These are phyloP conservation scores for Adansonia madagascariensis DNA, from an alignment of 441 rosid species.

Conservation along the genomic window DNA sequence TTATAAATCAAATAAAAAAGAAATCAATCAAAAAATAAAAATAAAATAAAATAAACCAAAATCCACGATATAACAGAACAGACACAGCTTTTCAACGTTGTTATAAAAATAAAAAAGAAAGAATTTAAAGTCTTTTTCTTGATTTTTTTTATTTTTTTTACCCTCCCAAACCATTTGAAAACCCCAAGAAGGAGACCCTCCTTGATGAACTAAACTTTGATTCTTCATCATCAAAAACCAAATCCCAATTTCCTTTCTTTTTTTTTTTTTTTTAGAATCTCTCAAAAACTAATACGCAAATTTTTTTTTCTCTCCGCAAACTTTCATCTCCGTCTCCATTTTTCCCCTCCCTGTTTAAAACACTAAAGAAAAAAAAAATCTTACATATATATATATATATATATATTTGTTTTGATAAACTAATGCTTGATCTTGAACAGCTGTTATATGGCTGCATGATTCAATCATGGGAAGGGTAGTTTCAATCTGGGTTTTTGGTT, in stretches of 20 bases:
- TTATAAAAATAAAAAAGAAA: conserved; percentile 1
- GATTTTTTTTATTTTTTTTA: conserved; percentile 31
- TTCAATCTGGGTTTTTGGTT: too few relatives aligned
- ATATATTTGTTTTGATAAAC: too few relatives aligned
- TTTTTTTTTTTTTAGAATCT: conserved; percentile 9
- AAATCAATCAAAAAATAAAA: neutral
- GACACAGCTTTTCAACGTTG: conserved; percentile 36
- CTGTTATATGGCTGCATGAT: too few relatives aligned
- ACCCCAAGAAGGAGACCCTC: conserved; percentile 68
- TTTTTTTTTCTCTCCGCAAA: conserved; percentile 31
- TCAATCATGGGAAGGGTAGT: too few relatives aligned
- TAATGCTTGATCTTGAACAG: too few relatives aligned
- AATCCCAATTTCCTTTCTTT: conserved; percentile 42
- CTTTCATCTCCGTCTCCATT: conserved; percentile 26
- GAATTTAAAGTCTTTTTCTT: neutral
- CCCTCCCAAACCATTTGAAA: conserved; percentile 89
- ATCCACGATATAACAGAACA: conserved; percentile 5
- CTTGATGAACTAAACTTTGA: conserved; percentile 73
- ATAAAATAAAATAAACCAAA: conserved; percentile 18
- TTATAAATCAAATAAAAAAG: too few relatives aligned
- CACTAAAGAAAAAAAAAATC: conserved; percentile 1
- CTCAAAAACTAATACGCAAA: conserved; percentile 28
- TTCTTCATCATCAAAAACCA: conserved; percentile 58
- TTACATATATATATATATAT: too few relatives aligned
- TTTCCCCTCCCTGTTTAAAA: neutral